A percentile compares a stretch with the other conserved stretches of the same genome.
These are phyloP conservation scores for Aspergillus nomiae DNA, from an alignment of 2,329 filamentous ascomycete genomes.

Conservation along the genomic window DNA sequence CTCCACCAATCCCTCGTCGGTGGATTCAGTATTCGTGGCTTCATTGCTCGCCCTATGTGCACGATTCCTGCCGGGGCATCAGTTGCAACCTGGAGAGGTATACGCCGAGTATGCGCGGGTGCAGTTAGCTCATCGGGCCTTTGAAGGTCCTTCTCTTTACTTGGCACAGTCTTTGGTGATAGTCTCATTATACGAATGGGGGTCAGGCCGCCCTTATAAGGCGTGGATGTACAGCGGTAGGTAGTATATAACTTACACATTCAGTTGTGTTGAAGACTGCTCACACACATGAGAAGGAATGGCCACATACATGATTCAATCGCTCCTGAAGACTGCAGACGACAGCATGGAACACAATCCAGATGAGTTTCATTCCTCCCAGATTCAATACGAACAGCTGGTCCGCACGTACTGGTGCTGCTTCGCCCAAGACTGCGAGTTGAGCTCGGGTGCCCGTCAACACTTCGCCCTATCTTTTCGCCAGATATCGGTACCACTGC, in stretches of 20 bases:
- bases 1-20: slow-evolving; percentile 29
- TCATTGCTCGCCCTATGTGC: slow-evolving; percentile 37
- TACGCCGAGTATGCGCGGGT: slow-evolving; percentile 37
- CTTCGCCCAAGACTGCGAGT: slow-evolving; percentile 41
- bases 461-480: slow-evolving; percentile 41
- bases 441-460: slow-evolving; percentile 39
- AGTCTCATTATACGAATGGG: slow-evolving; percentile 41
- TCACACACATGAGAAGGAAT: slow-evolving; percentile 29
- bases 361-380: slow-evolving; percentile 35
- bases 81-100: slow-evolving; percentile 28
- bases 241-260: not conserved
- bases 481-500: slow-evolving; percentile 39
- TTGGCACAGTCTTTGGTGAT: slow-evolving; percentile 41
- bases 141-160: slow-evolving; percentile 37
- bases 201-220: slow-evolving; percentile 37
- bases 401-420: slow-evolving; percentile 43
- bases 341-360: slow-evolving; percentile 41
- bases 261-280: not conserved
- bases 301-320: slow-evolving; percentile 44
- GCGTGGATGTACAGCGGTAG: slow-evolving; percentile 44
- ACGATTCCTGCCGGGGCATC: slow-evolving; percentile 32
- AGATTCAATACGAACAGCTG: slow-evolving; percentile 40
- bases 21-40: slow-evolving; percentile 38
- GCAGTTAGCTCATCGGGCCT: slow-evolving; percentile 33
- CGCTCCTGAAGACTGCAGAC: slow-evolving; percentile 38